Percentiles rank a stretch among this genome's conserved stretches.
These are phyloP conservation scores for Persicaria maculosa DNA, from an alignment of 148 eudicot genomes.

Conservation along the genomic window DNA sequence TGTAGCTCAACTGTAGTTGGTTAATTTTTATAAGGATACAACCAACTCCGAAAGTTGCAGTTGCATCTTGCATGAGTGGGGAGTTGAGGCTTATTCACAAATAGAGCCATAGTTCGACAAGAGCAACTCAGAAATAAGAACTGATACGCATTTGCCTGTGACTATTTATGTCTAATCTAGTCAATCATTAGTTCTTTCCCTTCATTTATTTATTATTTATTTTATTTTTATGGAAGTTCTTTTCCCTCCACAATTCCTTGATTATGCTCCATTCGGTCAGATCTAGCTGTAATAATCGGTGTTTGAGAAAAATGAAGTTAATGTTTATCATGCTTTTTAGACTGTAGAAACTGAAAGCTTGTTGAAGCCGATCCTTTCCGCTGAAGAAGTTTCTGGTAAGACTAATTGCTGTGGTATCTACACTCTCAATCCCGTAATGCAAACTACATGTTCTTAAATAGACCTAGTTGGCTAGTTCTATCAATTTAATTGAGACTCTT, in stretches of 20 bases:
- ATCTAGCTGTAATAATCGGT: neutral
- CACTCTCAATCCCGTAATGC: neutral
- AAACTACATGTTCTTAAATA: neutral
- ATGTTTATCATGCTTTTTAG: slow-evolving; percentile 30
- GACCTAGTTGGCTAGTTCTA: neutral
- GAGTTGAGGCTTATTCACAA: neutral
- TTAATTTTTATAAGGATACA: neutral
- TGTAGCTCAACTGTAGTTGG: neutral
- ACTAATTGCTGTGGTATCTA: neutral
- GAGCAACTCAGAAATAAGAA: neutral
- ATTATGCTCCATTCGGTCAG: neutral
- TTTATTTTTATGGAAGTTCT: too few relatives aligned
- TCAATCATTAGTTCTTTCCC: neutral
- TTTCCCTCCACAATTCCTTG: neutral
- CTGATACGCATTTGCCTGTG: neutral
- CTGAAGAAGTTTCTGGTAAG: slow-evolving; percentile 76
- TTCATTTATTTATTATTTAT: too few relatives aligned
- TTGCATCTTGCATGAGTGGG: neutral
- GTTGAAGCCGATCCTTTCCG: slow-evolving; percentile 72
- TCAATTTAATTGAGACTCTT: neutral
- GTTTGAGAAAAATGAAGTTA: neutral
- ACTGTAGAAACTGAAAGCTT: slow-evolving; percentile 76
- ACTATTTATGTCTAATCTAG: neutral
- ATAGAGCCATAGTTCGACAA: neutral
- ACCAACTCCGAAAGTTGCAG: neutral